These are phyloP conservation scores for Ceratocystis variospora DNA, from an alignment of 2,329 filamentous ascomycete genomes.

Conservation along the genomic window DNA sequence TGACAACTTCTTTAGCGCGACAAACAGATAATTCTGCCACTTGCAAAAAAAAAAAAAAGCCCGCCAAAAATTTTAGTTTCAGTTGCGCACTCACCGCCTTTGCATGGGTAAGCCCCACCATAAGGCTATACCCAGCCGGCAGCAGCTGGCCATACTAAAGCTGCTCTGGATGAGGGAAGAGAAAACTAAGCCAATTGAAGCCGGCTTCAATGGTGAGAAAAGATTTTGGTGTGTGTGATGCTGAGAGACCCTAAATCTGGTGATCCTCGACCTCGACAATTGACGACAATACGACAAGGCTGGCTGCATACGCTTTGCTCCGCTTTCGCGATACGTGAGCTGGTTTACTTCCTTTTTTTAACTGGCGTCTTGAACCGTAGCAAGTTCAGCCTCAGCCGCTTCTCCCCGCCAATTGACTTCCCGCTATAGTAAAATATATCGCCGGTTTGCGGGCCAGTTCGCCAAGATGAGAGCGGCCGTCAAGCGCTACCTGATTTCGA, in stretches of 20 bases:
- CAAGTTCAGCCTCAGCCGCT: not conserved
- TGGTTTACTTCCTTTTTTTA: not conserved
- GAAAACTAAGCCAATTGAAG: not conserved
- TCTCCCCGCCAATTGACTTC: slow-evolving; percentile 8
- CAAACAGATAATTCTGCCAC: slow-evolving; percentile 17
- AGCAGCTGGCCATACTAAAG: not conserved
- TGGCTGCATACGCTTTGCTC: slow-evolving; percentile 10
- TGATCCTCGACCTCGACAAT: slow-evolving; percentile 14
- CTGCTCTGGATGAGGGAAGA: not conserved
- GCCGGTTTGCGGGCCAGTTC: slow-evolving; percentile 18
- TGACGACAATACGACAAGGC: slow-evolving; percentile 11
- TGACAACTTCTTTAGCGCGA: slow-evolving; percentile 16
- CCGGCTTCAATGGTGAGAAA: slow-evolving; percentile 4
- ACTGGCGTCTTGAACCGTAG: slow-evolving; percentile 5
- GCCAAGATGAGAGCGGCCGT: slow-evolving; percentile 21
- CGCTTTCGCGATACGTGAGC: slow-evolving; percentile 5
- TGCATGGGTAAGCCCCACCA: not conserved
- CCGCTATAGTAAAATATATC: slow-evolving; percentile 10
- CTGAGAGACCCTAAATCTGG: slow-evolving; percentile 10
- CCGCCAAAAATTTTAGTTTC: slow-evolving; percentile 20
- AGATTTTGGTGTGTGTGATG: slow-evolving; percentile 12
- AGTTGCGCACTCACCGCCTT: slow-evolving; percentile 19
- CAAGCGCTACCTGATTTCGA: slow-evolving; percentile 20
- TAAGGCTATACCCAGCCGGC: slow-evolving; percentile 1
- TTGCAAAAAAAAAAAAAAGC: slow-evolving; percentile 12